A percentile compares a stretch with the other conserved stretches of the same genome.
phyloP scores from a whole-genome alignment of 805 yeast genomes.

The Starmerella etchellsii region DNA sequence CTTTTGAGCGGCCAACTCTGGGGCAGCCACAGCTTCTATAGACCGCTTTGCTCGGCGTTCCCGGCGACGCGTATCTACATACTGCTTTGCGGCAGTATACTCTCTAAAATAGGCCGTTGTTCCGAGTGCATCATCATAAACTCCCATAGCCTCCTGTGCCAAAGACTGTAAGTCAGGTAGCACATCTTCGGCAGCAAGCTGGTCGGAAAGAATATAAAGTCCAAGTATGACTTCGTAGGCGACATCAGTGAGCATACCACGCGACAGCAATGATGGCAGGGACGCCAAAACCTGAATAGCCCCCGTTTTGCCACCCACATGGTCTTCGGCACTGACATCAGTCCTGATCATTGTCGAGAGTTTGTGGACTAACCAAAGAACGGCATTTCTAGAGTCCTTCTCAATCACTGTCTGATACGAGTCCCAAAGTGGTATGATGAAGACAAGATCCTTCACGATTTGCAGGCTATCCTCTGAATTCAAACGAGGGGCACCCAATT shows the following conservation, averaged over 20 bases:
- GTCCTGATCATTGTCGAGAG: slow-evolving; percentile 51
- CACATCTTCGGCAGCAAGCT: slow-evolving; percentile 31
- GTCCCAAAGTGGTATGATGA: slow-evolving; percentile 52
- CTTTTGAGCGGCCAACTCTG: slow-evolving; percentile 68
- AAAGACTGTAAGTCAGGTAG: slow-evolving; percentile 36
- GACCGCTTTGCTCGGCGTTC: slow-evolving; percentile 70
- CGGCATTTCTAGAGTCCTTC: slow-evolving; percentile 21
- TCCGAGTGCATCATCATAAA: slow-evolving; percentile 59
- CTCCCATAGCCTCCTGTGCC: slow-evolving; percentile 51
- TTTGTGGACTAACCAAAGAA: slow-evolving; percentile 52
- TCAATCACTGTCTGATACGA: slow-evolving; percentile 21
- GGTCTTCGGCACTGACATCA: slow-evolving; percentile 33
- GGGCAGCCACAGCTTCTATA: slow-evolving; percentile 60
- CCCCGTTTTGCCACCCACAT: slow-evolving; percentile 49
- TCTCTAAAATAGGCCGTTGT: slow-evolving; percentile 50
- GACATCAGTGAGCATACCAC: slow-evolving; percentile 31
- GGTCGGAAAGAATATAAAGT: slow-evolving; percentile 33
- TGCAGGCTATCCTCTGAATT: slow-evolving; percentile 50
- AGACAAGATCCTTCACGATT: slow-evolving; percentile 52
- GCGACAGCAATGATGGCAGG: slow-evolving; percentile 38
- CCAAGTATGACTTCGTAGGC: slow-evolving; percentile 44
- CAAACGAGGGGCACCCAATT: slow-evolving; percentile 66
- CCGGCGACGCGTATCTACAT: slow-evolving; percentile 48
- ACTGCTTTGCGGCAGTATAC: slow-evolving; percentile 51
- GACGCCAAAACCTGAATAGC: slow-evolving; percentile 61